Base-by-base conservation (phyloP, 169 alveolate species). In the Miamiensis avidus region DNA sequence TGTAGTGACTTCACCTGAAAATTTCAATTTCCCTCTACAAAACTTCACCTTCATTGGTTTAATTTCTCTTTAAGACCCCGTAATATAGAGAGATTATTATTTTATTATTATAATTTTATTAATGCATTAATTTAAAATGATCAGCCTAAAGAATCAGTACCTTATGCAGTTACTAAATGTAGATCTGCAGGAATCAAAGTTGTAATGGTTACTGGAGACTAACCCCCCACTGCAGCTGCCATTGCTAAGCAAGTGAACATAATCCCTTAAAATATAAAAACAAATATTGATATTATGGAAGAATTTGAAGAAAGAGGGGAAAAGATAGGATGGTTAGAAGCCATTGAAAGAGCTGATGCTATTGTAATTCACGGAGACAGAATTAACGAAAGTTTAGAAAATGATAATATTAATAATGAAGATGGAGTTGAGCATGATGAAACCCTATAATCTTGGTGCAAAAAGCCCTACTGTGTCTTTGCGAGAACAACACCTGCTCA, bases 161-260 rank as follows among this genome's bases (percentile, higher is more conserved):
- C 93, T 83, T 84, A 82, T 34, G 95, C 97, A 25, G 93, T 96
- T 15, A 34, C 85, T 33, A 89, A 89, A 88, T 96, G 98, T 75
- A 92, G 92, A 83, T 65, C 88, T 33, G 97, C 98, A 73, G 97
- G 97, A 82, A 94, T 96, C 27, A 95, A 96, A 91, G 98, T 95
- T 76, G 84, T 94, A 72, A 96, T 95, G 98, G 96, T 93, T 25
- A 95, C 98, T 0, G 97, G 97, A 65, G 98, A 94, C 89, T 90
- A 96, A 84, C 95, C 96, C 4, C 92, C 94, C 33, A 96, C 97
- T 20, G 97, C 98, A 25, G 96, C 96, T 29, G 95, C 97, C 0
- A 96, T 96, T 33, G 97, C 98, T 65, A 89, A 91, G 75, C 91
- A 92, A 88, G 95, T 34, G 64, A 79, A 79, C 76, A 79, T 79